Evolutionary conservation across 140 eudicot species (phyloP).

Genomic region (Flaveria floridana): DNA sequence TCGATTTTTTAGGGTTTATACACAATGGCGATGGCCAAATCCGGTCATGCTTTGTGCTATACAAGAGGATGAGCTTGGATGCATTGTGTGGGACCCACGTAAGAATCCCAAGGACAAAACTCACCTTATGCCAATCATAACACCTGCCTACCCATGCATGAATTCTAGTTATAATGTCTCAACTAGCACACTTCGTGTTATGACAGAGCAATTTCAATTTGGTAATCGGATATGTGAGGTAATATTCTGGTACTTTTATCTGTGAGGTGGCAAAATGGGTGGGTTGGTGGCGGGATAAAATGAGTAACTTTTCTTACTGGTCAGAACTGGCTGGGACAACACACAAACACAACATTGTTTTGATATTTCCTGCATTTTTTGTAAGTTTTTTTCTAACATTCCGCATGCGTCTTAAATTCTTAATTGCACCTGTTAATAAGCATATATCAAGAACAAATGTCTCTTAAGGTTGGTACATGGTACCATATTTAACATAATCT

Average conservation of each 20-base stretch:
- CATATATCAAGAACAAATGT: neutral
- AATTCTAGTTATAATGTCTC: conserved; percentile 72
- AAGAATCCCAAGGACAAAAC: conserved; percentile 46
- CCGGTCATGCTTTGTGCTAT: conserved; percentile 70
- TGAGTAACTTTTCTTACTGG: neutral
- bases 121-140: conserved; percentile 66
- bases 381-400: neutral
- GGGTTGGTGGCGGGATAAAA: neutral
- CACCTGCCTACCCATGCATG: conserved; percentile 69
- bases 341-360: neutral
- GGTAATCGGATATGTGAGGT: conserved; percentile 62
- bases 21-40: conserved; percentile 71
- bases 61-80: conserved; percentile 50
- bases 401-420: neutral
- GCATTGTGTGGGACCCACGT: conserved; percentile 64
- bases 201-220: conserved; percentile 53
- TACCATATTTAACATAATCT: neutral
- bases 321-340: neutral
- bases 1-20: conserved; percentile 64
- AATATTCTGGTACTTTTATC: neutral
- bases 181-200: conserved; percentile 53
- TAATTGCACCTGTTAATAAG: neutral
- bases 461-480: neutral
- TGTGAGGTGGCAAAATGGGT: conserved; percentile 22
- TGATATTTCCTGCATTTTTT: neutral